Conservation (phyloP, 257 asterid genomes). For the Dorcoceras hygrometricum region DNA sequence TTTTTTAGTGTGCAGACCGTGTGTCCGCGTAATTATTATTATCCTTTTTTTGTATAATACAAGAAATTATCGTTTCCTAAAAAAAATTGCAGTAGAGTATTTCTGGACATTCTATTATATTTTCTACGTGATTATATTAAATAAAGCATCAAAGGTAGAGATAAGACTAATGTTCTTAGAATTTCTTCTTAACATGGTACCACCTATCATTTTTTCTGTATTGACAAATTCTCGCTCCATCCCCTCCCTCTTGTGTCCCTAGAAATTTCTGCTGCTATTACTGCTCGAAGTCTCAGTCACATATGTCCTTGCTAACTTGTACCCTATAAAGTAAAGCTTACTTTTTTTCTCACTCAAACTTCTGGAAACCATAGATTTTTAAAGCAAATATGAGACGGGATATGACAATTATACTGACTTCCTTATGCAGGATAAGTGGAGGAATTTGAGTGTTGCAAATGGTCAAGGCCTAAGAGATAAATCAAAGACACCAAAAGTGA, state of each 20-base stretch:
- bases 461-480: constrained; percentile 65
- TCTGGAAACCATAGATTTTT: neutral
- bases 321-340: neutral
- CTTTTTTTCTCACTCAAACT: neutral
- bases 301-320: neutral
- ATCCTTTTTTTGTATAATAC: too few relatives aligned
- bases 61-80: too few relatives aligned
- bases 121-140: neutral
- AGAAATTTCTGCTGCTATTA: neutral
- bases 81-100: too few relatives aligned
- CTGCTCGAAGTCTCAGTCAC: neutral
- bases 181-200: neutral
- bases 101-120: too few relatives aligned
- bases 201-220: neutral
- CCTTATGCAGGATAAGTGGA: constrained; percentile 76
- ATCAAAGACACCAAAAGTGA: constrained; percentile 50
- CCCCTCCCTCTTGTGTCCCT: neutral
- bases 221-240: neutral
- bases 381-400: neutral
- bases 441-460: constrained; percentile 76
- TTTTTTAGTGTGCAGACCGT: too few relatives aligned
- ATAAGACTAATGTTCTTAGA: neutral
- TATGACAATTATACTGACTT: constrained; percentile 2
- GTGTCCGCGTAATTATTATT: too few relatives aligned
- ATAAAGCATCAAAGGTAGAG: neutral